Percentiles rank a stretch among this genome's conserved stretches.
Evolutionary conservation across 2,329 filamentous ascomycete genomes (phyloP).

Genomic region (Aspergillus sp.): DNA sequence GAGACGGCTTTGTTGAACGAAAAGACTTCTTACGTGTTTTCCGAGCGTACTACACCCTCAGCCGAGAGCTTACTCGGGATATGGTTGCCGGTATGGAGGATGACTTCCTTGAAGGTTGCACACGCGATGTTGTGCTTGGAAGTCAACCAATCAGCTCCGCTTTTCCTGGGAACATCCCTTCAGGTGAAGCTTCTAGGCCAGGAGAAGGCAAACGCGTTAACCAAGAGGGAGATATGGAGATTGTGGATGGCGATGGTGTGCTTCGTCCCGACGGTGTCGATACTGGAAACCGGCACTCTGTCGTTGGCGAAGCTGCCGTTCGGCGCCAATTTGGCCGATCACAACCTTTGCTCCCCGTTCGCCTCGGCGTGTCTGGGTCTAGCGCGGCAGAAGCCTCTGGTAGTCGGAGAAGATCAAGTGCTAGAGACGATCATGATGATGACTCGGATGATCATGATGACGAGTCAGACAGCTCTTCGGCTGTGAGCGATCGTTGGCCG

Average conservation of each 20-base stretch:
- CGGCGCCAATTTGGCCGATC: conserved; percentile 35
- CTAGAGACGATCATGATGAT: conserved; percentile 20
- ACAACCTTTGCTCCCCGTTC: conserved; percentile 35
- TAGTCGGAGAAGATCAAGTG: conserved; percentile 16
- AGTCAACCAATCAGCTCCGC: conserved; percentile 78
- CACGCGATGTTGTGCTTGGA: conserved; percentile 72
- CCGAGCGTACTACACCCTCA: conserved; percentile 85
- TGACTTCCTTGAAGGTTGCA: conserved; percentile 71
- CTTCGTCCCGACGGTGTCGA: conserved; percentile 63
- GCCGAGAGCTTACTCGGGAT: conserved; percentile 84
- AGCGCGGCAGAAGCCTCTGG: conserved; percentile 12
- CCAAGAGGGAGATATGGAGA: conserved; percentile 62
- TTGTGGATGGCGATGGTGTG: conserved; percentile 61
- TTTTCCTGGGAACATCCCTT: conserved; percentile 67
- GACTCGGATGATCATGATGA: conserved; percentile 17
- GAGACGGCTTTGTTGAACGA: conserved; percentile 80
- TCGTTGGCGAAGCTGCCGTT: conserved; percentile 54
- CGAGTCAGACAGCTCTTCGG: conserved; percentile 28
- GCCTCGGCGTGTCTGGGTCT: conserved; percentile 19
- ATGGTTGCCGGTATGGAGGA: conserved; percentile 76
- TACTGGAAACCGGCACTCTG: conserved; percentile 59
- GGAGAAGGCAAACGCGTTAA: conserved; percentile 68
- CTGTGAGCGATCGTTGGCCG: conserved; percentile 38
- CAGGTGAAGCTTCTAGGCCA: conserved; percentile 59
- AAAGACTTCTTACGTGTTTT: conserved; percentile 91